Percentiles rank a stretch among this genome's conserved stretches.
Evolutionary conservation across 768 basidiomycete genomes (phyloP).

Genomic region (Nevesoporus exiguus): DNA sequence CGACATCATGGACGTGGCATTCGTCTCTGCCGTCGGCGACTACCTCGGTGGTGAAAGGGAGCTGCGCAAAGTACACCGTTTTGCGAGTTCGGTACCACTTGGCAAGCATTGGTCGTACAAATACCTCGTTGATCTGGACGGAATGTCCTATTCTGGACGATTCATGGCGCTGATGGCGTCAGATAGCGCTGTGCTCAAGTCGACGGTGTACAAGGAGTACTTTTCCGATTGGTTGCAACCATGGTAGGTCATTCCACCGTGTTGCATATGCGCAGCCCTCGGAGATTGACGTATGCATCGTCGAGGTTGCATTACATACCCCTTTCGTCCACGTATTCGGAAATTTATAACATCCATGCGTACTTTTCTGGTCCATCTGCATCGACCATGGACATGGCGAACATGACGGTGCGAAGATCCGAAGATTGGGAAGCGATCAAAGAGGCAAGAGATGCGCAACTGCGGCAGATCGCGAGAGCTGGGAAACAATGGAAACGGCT

Average conservation of each 20-base stretch:
- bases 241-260: slow-evolving; percentile 51
- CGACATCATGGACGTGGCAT: slow-evolving; percentile 84
- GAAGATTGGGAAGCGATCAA: slow-evolving; percentile 31
- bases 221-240: slow-evolving; percentile 91
- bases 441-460: slow-evolving; percentile 63
- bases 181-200: slow-evolving; percentile 86
- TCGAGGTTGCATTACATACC: slow-evolving; percentile 92
- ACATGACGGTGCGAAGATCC: slow-evolving; percentile 39
- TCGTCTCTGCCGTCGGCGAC: slow-evolving; percentile 70
- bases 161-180: slow-evolving; percentile 83
- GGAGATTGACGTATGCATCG: not conserved
- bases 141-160: slow-evolving; percentile 91
- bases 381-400: slow-evolving; percentile 51
- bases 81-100: slow-evolving; percentile 72
- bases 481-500: slow-evolving; percentile 93
- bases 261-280: not conserved
- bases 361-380: slow-evolving; percentile 87
- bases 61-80: slow-evolving; percentile 61
- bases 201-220: slow-evolving; percentile 88
- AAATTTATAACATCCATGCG: slow-evolving; percentile 91
- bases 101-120: slow-evolving; percentile 92
- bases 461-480: slow-evolving; percentile 81
- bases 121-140: slow-evolving; percentile 88
- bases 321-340: slow-evolving; percentile 76
- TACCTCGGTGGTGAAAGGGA: slow-evolving; percentile 76